Evolutionary conservation across 129 eudicot genomes (phyloP), one percentile per base, ranked within the genome.

Genomic region (Flaveria ramosissima): DNA sequence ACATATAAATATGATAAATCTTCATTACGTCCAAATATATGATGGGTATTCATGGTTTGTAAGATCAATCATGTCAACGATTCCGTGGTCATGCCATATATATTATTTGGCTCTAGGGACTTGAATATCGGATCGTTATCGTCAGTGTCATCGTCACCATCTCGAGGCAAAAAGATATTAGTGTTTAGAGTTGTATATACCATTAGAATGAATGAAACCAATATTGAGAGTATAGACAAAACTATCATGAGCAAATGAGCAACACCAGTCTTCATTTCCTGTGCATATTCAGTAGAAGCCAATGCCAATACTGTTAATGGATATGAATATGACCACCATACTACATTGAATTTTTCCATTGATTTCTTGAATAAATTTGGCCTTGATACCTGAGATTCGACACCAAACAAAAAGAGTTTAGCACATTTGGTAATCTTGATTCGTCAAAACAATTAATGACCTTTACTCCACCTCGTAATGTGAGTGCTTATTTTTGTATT

Each of bases 301-400:
- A 89, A 32, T 9, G 94, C 94, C 42, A 89, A 63, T 1, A 80
- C 47, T 2, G 94, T 89, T 39, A 84, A 17, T 4, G 94, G 84
- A 56, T 84, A 89, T 0, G 90, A 82, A 76, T 84, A 89, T 3
- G 89, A 82, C 94, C 94, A 89, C 94, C 94, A 86, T 76, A 86
- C 88, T 39, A 84, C 82, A 55, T 57, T 81, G 60, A 80, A 89
- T 47, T 80, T 89, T 66, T 59, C 75, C 95, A 89, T 84, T 1
- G 95, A 83, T 55, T 86, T 89, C 82, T 89, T 86, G 88, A 89
- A 89, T 47, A 84, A 43, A 20, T 36, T 62, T 11, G 91, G 89
- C 80, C 91, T 82, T 3, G 70, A 75, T 1, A 82, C 82, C 90
- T 88, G 74, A 52, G 19, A 23, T 13, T 64, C 39, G 32, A 8